These are phyloP conservation scores for Boeremia lycopersici DNA, from an alignment of 2,329 filamentous ascomycete species.

Conservation along the genomic window DNA sequence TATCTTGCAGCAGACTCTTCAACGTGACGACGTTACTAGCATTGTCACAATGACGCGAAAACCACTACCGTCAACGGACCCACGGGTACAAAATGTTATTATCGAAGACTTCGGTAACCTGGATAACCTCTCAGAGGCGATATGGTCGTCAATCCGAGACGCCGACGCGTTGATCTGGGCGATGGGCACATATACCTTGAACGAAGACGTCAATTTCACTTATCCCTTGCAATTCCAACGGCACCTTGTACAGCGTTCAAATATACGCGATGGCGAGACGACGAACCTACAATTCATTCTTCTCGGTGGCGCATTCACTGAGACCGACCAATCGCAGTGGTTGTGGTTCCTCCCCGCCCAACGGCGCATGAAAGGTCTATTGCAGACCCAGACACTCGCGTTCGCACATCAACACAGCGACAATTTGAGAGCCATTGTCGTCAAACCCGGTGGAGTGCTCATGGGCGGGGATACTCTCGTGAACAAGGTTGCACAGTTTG, in stretches of 20 bases:
- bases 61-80: background rate
- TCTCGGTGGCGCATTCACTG: conserved; percentile 22
- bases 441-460: conserved; percentile 25
- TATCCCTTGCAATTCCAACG: conserved; percentile 23
- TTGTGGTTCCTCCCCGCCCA: conserved; percentile 19
- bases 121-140: background rate
- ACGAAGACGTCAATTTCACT: conserved; percentile 23
- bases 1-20: conserved; percentile 21
- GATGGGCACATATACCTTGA: conserved; percentile 23
- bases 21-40: conserved; percentile 16
- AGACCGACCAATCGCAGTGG: conserved; percentile 17
- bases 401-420: conserved; percentile 8
- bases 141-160: conserved; percentile 15
- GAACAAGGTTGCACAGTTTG: background rate
- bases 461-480: conserved; percentile 1
- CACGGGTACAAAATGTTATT: background rate
- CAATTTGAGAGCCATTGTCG: background rate
- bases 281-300: conserved; percentile 15
- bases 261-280: background rate
- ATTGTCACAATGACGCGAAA: conserved; percentile 17
- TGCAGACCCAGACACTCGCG: conserved; percentile 17
- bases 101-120: background rate
- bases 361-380: conserved; percentile 22
- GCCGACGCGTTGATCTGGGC: conserved; percentile 32
- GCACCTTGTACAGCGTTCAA: background rate